A percentile compares a stretch with the other conserved stretches of the same genome.
Conservation (phyloP, 2,329 filamentous ascomycete genomes). For the Sporothrix luriei region DNA sequence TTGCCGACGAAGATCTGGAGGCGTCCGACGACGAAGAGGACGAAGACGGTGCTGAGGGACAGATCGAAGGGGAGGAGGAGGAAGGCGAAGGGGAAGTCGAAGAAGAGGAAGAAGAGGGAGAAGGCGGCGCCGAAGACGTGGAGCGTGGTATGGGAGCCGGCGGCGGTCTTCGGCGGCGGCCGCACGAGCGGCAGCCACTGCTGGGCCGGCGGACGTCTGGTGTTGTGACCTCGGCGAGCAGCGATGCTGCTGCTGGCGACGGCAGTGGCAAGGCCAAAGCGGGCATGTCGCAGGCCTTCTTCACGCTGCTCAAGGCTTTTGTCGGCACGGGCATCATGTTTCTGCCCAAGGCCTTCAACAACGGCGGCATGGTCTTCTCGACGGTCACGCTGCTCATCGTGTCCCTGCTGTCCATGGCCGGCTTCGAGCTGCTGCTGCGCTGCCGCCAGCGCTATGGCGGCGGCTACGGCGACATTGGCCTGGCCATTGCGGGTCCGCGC, state of each 20-base stretch:
- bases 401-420: conserved; percentile 67
- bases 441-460: conserved; percentile 67
- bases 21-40: conserved; percentile 61
- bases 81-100: neutral
- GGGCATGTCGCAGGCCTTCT: conserved; percentile 71
- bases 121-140: conserved; percentile 40
- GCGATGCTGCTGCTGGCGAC: neutral
- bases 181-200: conserved; percentile 31
- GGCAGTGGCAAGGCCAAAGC: conserved; percentile 50
- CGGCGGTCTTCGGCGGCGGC: neutral
- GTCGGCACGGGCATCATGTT: conserved; percentile 83
- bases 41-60: conserved; percentile 29
- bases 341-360: conserved; percentile 75
- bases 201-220: conserved; percentile 16
- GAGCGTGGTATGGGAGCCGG: conserved; percentile 38
- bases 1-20: conserved; percentile 71
- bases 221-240: neutral
- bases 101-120: conserved; percentile 48
- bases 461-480: conserved; percentile 75
- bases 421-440: conserved; percentile 71
- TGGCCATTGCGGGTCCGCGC: conserved; percentile 63
- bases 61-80: conserved; percentile 42
- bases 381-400: conserved; percentile 67
- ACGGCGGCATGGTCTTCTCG: conserved; percentile 76
- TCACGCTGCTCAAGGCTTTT: conserved; percentile 77